These are phyloP conservation scores for Penicillium nordicum DNA, from an alignment of 2,329 filamentous ascomycete genomes.

Conservation along the genomic window DNA sequence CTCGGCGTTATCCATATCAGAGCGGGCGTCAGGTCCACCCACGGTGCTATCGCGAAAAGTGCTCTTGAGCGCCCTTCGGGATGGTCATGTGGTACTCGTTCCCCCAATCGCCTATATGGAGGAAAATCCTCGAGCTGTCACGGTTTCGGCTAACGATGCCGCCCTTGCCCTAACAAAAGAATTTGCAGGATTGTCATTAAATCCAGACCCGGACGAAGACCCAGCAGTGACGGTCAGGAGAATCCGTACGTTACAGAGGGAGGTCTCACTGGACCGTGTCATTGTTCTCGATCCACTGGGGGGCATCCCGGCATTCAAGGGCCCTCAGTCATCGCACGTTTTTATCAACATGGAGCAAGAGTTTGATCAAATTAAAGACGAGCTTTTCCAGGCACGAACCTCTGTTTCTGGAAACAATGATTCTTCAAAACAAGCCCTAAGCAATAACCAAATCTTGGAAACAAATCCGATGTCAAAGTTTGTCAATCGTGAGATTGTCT, in stretches of 20 bases:
- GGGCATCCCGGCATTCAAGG: conserved; percentile 68
- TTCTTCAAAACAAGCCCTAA: conserved; percentile 18
- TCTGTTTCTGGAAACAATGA: conserved; percentile 11
- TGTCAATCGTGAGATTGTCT: conserved; percentile 29
- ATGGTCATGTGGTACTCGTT: conserved; percentile 69
- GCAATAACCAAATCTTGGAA: conserved; percentile 18
- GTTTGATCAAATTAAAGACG: conserved; percentile 63
- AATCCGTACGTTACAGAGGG: conserved; percentile 44
- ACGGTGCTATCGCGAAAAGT: conserved; percentile 46
- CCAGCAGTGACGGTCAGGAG: conserved; percentile 39
- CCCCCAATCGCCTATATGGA: conserved; percentile 61
- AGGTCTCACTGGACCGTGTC: conserved; percentile 72
- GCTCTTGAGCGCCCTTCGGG: conserved; percentile 63
- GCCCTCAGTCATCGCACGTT: conserved; percentile 64
- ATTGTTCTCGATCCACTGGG: conserved; percentile 86
- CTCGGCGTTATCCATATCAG: conserved; percentile 46
- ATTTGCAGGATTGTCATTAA: conserved; percentile 64
- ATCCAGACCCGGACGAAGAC: conserved; percentile 44
- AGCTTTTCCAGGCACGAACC: conserved; percentile 49
- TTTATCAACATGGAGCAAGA: conserved; percentile 96
- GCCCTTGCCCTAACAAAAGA: conserved; percentile 74
- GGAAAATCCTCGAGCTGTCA: conserved; percentile 47
- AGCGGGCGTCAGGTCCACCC: conserved; percentile 33
- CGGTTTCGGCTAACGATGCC: conserved; percentile 59
- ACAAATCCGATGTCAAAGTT: conserved; percentile 49